Base-by-base conservation (phyloP, 495 filamentous ascomycete species). In the Neurospora sp. region DNA sequence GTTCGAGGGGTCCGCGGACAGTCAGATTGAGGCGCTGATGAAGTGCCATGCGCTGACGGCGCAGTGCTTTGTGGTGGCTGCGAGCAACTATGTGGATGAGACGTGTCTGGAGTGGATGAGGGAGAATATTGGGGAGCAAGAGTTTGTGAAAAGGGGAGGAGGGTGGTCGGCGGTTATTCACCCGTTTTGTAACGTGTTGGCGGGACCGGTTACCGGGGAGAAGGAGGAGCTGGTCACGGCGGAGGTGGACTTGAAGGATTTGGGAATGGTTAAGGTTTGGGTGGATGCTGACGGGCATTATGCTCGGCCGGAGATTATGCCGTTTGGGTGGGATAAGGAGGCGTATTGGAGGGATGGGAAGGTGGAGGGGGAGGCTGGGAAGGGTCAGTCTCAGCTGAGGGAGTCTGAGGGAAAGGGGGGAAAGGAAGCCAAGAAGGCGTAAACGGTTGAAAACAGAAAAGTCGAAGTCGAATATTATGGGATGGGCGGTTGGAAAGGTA, bases 11-110 rank as follows among this genome's bases (percentile, higher is more conserved):
- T 75, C 76, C 7, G 81, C 80, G 2, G 78, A 80, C 70, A 74
- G 75, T 40, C 82, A 84, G 79, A 84, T 84, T 69, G 83, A 84
- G 77, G 81, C 81, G 40, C 72, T 84, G 61, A 84, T 83, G 82
- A 83, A 83, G 74, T 74, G 81, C 40, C 83, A 84, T 72, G 82
- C 83, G 9, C 72, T 84, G 40, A 83, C 83, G 6, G 83, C 78
- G 61, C 83, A 84, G 69, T 79, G 81, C 1, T 84, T 83, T 71
- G 81, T 83, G 27, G 71, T 84, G 20, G 77, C 77, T 12, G 82
- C 83, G 16, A 77, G 74, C 18, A 82, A 80, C 48, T 84, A 83
- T 44, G 82, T 85, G 6, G 83, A 84, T 48, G 76, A 81, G 37
- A 77, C 72, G 3, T 84, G 83, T 69, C 39, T 84, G 46, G 74